A percentile compares a stretch with the other conserved stretches of the same genome.
These are phyloP conservation scores for Pilatotrama ljubarskyi DNA, from an alignment of 768 basidiomycete genomes.

Conservation along the genomic window DNA sequence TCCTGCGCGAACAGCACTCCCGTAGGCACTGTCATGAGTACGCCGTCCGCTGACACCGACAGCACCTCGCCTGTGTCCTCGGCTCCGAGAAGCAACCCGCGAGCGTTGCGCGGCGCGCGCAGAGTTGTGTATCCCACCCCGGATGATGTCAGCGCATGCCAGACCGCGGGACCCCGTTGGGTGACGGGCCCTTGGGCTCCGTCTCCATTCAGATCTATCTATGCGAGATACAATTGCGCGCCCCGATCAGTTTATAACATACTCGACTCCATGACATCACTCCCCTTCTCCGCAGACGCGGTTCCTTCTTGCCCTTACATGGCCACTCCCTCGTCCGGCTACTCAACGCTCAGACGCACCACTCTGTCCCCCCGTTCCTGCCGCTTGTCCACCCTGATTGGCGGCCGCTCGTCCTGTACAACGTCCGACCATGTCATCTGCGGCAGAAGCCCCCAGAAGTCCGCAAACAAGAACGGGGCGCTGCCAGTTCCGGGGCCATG, in stretches of 20 bases:
- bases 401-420: background rate
- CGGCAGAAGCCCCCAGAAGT: background rate
- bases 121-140: constrained; percentile 12
- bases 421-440: background rate
- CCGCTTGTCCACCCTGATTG: background rate
- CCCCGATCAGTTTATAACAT: constrained; percentile 2
- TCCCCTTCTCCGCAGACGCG: constrained; percentile 1
- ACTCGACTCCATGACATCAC: constrained; percentile 21
- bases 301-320: constrained; percentile 10
- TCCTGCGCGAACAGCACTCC: no score
- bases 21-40: no score
- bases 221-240: constrained; percentile 3
- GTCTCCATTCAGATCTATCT: constrained; percentile 18
- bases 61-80: background rate
- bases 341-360: constrained; percentile 10
- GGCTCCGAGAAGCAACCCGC: background rate
- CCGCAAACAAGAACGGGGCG: background rate
- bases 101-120: background rate
- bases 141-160: constrained; percentile 16
- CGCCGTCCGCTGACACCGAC: background rate
- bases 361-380: constrained; percentile 12
- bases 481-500: background rate
- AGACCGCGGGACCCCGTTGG: background rate
- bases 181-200: background rate
- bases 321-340: constrained; percentile 2